phyloP scores from a whole-genome alignment of 179 eudicot genomes.

The Actinidia polygama region DNA sequence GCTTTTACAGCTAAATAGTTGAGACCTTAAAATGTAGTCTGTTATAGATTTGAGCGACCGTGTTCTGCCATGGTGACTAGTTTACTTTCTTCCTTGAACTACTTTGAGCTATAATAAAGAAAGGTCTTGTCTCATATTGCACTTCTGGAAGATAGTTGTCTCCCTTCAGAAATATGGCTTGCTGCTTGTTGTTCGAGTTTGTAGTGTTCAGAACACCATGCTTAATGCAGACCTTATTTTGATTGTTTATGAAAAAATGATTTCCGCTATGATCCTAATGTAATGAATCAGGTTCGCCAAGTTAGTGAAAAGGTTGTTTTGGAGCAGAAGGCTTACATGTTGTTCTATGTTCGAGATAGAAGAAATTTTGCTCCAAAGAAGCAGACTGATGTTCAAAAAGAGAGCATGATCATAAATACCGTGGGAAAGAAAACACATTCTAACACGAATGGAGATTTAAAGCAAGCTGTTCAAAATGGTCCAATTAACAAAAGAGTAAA shows the following conservation, averaged over 20 bases:
- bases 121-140: background rate
- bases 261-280: background rate
- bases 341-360: conserved; percentile 82
- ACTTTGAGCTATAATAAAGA: background rate
- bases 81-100: background rate
- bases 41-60: background rate
- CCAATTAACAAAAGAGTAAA: conserved; percentile 29
- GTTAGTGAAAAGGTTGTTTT: conserved; percentile 80
- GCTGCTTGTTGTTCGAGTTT: conserved; percentile 5
- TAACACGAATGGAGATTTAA: conserved; percentile 29
- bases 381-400: conserved; percentile 51
- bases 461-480: conserved; percentile 35
- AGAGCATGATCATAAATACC: conserved; percentile 36
- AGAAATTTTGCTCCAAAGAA: conserved; percentile 51
- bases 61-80: background rate
- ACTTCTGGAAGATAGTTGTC: no score
- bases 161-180: background rate
- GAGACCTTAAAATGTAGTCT: background rate
- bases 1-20: background rate
- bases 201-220: background rate
- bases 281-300: conserved; percentile 65
- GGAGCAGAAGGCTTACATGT: conserved; percentile 95
- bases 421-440: conserved; percentile 42
- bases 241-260: background rate
- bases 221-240: background rate